Base-by-base conservation (phyloP, 208 protist species). In the Leishmania turanica region DNA sequence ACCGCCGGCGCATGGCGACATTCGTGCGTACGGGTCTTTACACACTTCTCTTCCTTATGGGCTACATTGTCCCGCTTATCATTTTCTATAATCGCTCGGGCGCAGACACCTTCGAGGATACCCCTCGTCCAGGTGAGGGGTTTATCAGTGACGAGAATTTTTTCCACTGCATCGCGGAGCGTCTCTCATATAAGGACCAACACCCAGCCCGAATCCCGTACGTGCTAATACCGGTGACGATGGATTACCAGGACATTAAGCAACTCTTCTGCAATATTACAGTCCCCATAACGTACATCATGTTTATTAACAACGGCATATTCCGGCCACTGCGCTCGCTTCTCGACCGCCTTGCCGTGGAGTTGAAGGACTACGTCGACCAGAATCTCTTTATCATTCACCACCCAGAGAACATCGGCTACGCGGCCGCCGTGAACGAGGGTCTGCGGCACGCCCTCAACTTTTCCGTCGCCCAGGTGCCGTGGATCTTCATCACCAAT, bases 171-270 rank as follows among this genome's bases (percentile, higher is more conserved):
- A 24, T 88, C 6, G 45, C 53, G 17, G 82, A 78, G n/a, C 82
- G 82, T 8, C 77, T 85, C 19, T 78, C 82, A 13, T 47, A 79
- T 47, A 78, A n/a, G 31, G 75, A 51, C 24, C 62, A 78, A 7
- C 34, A 81, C 72, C 40, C 82, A 7, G 45, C 7, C 0, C 72
- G 77, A 15, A 89, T 89, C 15, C 87, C 87, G 3, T 87, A 84
- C 51, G 4, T 90, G 0, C 69, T 90, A 24, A 42, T 86, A 1
- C 83, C 84, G 5, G 87, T 88, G 2, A 90, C 87, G 37, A 74
- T 90, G 69, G 87, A 90, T 42, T 84, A 84, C 19, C 70, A 79
- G 7, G 87, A 90, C 60, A 49, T 90, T 9, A 90, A 90, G 69
- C 56, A 82, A 8, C 77, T 86, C 53, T 81, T 90, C 64, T 90